phyloP scores from a whole-genome alignment of 2,329 filamentous ascomycete genomes.

The Samsoniella hepiali region DNA sequence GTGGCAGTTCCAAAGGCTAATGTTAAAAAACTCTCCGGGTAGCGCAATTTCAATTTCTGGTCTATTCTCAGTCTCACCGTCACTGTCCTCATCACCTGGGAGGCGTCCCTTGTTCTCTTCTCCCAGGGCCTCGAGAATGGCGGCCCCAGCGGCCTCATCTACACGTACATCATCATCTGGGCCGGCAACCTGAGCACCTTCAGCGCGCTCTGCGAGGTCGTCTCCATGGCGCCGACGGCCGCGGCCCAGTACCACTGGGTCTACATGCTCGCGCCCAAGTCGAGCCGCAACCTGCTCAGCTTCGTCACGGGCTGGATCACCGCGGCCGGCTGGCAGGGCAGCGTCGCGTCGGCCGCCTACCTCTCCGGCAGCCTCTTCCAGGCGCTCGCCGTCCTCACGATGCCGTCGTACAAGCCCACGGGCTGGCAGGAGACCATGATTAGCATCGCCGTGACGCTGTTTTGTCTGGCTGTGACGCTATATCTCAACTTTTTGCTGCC shows the following conservation, averaged over 20 bases:
- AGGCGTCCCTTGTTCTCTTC: constrained; percentile 31
- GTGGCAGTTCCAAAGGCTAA: not conserved
- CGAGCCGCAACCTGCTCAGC: constrained; percentile 41
- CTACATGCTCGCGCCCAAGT: constrained; percentile 42
- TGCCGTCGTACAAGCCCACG: not conserved
- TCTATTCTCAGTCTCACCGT: constrained; percentile 45
- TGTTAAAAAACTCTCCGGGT: not conserved
- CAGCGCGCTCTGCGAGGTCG: constrained; percentile 32
- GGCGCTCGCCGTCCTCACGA: constrained; percentile 6
- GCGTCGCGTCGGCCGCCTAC: constrained; percentile 23
- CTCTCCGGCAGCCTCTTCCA: constrained; percentile 4
- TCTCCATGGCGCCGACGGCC: constrained; percentile 42
- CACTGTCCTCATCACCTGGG: constrained; percentile 48
- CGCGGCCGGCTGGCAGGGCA: constrained; percentile 28
- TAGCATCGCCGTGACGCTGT: not conserved
- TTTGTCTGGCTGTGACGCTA: not conserved
- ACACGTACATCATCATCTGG: constrained; percentile 43
- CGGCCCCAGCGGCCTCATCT: constrained; percentile 49
- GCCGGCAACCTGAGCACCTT: constrained; percentile 39
- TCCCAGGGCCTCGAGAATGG: constrained; percentile 37
- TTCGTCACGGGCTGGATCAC: constrained; percentile 29
- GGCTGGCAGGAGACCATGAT: constrained; percentile 17
- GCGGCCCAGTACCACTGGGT: constrained; percentile 59
- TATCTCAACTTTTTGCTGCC: constrained; percentile 14
- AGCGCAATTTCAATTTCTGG: constrained; percentile 43